Evolutionary conservation across 2,329 filamentous ascomycete genomes (phyloP).

Genomic region (Fusarium sp.): DNA sequence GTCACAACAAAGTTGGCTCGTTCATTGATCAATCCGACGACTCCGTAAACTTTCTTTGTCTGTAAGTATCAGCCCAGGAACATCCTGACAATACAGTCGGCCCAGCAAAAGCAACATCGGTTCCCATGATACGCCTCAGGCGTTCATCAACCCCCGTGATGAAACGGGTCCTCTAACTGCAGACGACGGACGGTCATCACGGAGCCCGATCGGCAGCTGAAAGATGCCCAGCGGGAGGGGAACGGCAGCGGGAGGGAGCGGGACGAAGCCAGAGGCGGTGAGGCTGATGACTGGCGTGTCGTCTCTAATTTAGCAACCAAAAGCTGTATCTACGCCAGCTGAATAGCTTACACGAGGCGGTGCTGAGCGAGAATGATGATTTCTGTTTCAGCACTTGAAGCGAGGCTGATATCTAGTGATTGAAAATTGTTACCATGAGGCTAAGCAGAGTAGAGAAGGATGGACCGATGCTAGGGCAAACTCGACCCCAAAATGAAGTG

Average conservation of each 20-base stretch:
- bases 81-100: slow-evolving; percentile 20
- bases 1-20: neutral
- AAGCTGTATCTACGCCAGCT: slow-evolving; percentile 13
- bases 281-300: slow-evolving; percentile 37
- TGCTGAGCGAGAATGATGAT: slow-evolving; percentile 18
- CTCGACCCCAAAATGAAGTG: neutral
- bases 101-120: slow-evolving; percentile 19
- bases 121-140: slow-evolving; percentile 16
- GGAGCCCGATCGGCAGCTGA: slow-evolving; percentile 31
- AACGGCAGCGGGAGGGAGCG: slow-evolving; percentile 41
- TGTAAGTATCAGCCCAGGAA: slow-evolving; percentile 25
- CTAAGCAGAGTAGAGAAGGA: slow-evolving; percentile 9
- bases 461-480: slow-evolving; percentile 6
- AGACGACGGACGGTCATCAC: neutral
- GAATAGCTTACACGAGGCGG: slow-evolving; percentile 21
- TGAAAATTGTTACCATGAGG: neutral
- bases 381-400: slow-evolving; percentile 16
- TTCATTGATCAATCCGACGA: slow-evolving; percentile 11
- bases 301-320: slow-evolving; percentile 15
- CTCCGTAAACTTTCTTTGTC: neutral
- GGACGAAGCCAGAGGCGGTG: slow-evolving; percentile 43
- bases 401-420: slow-evolving; percentile 9
- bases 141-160: slow-evolving; percentile 24
- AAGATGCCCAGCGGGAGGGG: slow-evolving; percentile 40
- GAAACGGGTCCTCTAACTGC: slow-evolving; percentile 12